Evolutionary conservation across 176 grass and related monocot genomes (phyloP).

Genomic region (Oryza coarctata): DNA sequence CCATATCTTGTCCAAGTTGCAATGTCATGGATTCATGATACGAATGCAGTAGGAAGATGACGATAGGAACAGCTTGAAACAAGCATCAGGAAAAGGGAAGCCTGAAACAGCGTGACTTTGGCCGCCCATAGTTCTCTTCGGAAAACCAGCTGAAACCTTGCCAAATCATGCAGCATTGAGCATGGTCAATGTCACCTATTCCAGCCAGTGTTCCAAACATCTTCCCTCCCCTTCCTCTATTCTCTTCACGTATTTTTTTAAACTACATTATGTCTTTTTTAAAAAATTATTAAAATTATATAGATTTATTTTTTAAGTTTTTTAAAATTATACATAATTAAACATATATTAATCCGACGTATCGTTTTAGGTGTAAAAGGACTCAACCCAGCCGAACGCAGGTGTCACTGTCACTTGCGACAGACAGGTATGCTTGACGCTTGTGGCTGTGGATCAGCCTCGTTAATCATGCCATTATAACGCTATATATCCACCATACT

Average conservation of each 20-base stretch:
- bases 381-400: too few relatives aligned
- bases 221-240: too few relatives aligned
- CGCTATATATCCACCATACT: neutral
- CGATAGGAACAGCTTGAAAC: neutral
- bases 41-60: neutral
- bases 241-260: too few relatives aligned
- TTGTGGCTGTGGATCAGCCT: neutral
- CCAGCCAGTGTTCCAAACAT: too few relatives aligned
- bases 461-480: neutral
- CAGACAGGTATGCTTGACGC: neutral
- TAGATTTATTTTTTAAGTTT: too few relatives aligned
- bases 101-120: neutral
- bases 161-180: neutral
- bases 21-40: neutral
- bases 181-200: neutral
- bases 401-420: neutral
- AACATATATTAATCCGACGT: too few relatives aligned
- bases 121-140: neutral
- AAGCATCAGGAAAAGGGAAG: neutral
- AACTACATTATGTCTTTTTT: too few relatives aligned
- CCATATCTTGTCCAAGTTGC: neutral
- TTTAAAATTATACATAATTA: too few relatives aligned
- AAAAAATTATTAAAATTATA: too few relatives aligned
- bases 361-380: too few relatives aligned
- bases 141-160: neutral